phyloP scores from a whole-genome alignment of 441 rosid species.

The Populus tomentosa region DNA sequence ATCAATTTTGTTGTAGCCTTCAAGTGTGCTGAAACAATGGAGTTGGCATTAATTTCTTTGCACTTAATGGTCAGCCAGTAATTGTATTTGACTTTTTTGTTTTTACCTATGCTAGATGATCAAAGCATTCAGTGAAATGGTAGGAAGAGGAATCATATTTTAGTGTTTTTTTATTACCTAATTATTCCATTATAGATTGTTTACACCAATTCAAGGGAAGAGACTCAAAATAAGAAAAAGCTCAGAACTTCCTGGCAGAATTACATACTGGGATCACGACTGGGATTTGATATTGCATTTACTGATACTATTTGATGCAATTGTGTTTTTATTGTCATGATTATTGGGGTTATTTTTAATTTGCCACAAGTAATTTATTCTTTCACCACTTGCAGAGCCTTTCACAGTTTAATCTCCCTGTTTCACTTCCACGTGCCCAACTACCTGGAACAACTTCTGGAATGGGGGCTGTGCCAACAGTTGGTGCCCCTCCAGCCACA shows the following conservation, averaged over 20 bases:
- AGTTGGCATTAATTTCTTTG: neutral
- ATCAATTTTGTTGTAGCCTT: slow-evolving; percentile 4
- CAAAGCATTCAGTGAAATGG: neutral
- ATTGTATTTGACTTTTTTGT: neutral
- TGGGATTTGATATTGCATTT: too few relatives aligned
- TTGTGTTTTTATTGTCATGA: neutral
- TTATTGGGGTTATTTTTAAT: neutral
- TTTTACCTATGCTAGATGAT: neutral
- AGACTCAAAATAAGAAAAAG: neutral
- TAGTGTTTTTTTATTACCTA: neutral
- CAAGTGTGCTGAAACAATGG: slow-evolving; percentile 5
- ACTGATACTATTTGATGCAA: too few relatives aligned
- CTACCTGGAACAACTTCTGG: slow-evolving; percentile 56
- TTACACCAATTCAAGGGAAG: neutral
- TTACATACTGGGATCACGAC: too few relatives aligned
- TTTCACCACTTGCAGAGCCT: slow-evolving; percentile 71
- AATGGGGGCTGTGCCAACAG: slow-evolving; percentile 49
- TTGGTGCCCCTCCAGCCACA: slow-evolving; percentile 48
- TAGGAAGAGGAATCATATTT: neutral
- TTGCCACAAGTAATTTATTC: slow-evolving; percentile 19
- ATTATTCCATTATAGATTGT: neutral
- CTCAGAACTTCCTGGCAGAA: neutral
- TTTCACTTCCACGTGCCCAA: slow-evolving; percentile 80
- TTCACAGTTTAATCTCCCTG: slow-evolving; percentile 97
- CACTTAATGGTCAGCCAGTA: neutral